Base-by-base conservation (phyloP, 345 rosid species). In the Erysimum cheiranthoides region DNA sequence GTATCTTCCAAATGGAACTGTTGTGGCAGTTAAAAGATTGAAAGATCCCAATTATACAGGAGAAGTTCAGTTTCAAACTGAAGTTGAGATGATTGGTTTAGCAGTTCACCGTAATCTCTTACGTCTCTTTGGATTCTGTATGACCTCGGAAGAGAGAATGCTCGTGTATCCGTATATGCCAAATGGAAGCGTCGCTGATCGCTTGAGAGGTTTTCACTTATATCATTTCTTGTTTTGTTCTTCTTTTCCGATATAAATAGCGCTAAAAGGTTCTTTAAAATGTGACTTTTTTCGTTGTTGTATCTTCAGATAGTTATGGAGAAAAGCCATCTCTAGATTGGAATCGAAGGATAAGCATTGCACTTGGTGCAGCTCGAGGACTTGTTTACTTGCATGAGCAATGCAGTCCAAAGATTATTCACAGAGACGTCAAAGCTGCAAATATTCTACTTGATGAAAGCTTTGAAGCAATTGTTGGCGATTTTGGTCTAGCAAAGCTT, bases 131-230 rank as follows among this genome's bases (percentile, higher is more conserved):
- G 99, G 97, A 51, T 92, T 95, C 79, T 95, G 99, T 61, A 79
- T 92, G 99, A 92, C 96, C 0, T 57, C 83, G 0, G 88, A 88
- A 32, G 99, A 92, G 80, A 86, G 97, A 68, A 57, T 95, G 89
- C 96, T 95, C 2, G 90, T 95, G 66, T 92, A 95, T 86, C 99
- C 99, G 16, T 95, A 86, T 50, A 95, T 95, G 97, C 96, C 92
- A 50, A 92, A 95, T 84, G 99, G 97, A 57, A 92, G 97, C 13
- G 96, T 90, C 2, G 97, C 97, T 42, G 99, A 95, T 63, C 87
- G 99, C 32, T 71, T 92, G 32, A 85, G 93, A 92, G 97, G 97
- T 92, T 77, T 65, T 13, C 45, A 56, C 43, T 53, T 10, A 30
- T 60, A 17, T 21, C 73, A 73, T 51, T 73, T 42, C 8, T 62